Evolutionary conservation across 371 early-diverging fungal species (phyloP), one percentile per base, ranked within the genome.

Genomic region (Blastocladiella emersonii): DNA sequence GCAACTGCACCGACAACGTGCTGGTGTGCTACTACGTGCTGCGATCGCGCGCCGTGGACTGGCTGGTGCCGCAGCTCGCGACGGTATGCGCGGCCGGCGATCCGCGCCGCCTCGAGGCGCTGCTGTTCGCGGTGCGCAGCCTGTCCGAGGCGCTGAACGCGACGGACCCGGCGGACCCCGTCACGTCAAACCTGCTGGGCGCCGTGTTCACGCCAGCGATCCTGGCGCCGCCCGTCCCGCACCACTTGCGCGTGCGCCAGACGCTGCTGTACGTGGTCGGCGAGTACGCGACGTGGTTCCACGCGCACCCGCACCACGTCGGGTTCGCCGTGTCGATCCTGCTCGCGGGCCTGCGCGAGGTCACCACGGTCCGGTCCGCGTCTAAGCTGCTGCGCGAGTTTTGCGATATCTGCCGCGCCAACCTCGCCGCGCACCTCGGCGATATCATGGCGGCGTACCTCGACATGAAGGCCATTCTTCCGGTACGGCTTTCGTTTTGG

Each of bases 191-290:
- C 12, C 23, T 44, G 8, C 21, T 44, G 3, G 8, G 19, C 3
- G 8, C 4, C 19, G 44, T 41, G 27, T 27, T 59, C n/a, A 7
- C 59, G 8, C 59, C 59, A 3, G 27, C 7, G 10, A 13, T 43
- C 32, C 21, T 59, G 1, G 12, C 30, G 6, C 30, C 43, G 41
- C 25, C 25, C 19, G 25, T 17, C 6, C 34, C 27, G 12, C 37
- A 27, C 13, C 43, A 27, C 37, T 30, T 59, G 53, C 59, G 59
- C 19, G 41, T 59, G 25, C 35, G 44, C 30, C 37, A 59, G 44
- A 59, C 59, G 59, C 59, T 59, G 21, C 25, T 59, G 27, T 59
- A 59, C 21, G 25, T 59, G 15, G 32, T 59, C 25, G 59, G 59
- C 27, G 59, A 30, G 44, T 59, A 59, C 19, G 59, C 59, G 8